A percentile compares a stretch with the other conserved stretches of the same genome.
phyloP scores from a whole-genome alignment of 148 eudicot genomes.

The Chenopodium quinoa region DNA sequence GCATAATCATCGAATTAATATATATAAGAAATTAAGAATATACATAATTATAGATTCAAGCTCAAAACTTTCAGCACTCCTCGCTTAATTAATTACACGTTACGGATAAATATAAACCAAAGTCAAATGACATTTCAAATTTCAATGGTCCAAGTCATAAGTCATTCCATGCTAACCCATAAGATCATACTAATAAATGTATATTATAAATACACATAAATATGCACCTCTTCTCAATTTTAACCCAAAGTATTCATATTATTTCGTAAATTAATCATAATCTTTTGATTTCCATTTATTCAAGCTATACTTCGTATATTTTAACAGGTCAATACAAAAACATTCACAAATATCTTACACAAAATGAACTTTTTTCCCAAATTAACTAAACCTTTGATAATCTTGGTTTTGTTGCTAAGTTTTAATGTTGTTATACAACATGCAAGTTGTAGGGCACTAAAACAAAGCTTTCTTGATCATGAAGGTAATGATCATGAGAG shows the following conservation, averaged over 20 bases:
- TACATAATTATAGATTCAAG: too few species aligned
- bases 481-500: not conserved
- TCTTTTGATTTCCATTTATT: not conserved
- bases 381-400: slow-evolving; percentile 1
- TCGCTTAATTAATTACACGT: too few species aligned
- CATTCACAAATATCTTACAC: not conserved
- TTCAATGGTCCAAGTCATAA: not conserved
- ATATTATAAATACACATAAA: not conserved
- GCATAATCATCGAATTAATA: too few species aligned
- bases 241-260: not conserved
- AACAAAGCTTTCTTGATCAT: slow-evolving; percentile 2
- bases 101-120: too few species aligned
- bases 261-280: not conserved
- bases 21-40: too few species aligned
- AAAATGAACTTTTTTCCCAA: not conserved
- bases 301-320: too few species aligned
- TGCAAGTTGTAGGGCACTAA: not conserved
- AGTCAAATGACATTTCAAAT: not conserved
- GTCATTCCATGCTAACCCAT: not conserved
- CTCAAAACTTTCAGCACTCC: too few species aligned
- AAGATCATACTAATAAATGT: not conserved
- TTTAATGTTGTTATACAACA: slow-evolving; percentile 3
- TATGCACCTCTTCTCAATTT: not conserved
- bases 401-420: slow-evolving; percentile 6
- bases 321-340: too few species aligned